Evolutionary conservation across 306 rosid genomes (phyloP), one percentile per base, ranked within the genome.

Genomic region (Quillaja saponaria): DNA sequence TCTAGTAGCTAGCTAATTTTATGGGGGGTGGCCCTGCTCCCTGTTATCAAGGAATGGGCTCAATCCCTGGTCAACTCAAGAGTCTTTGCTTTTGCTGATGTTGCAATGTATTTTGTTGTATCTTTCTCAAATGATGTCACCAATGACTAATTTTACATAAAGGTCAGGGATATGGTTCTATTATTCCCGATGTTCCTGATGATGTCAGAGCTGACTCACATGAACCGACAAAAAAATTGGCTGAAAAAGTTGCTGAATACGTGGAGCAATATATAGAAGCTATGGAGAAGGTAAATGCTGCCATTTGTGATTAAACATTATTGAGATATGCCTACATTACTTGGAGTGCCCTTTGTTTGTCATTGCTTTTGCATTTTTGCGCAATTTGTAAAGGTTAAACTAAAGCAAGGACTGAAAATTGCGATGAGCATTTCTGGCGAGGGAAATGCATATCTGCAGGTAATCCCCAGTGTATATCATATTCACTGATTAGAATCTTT

Each of bases 401-500:
- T 92, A 48, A 92, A 92, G 76, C 96, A 92, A 80, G 99, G 96
- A 13, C 71, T 92, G 70, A 92, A 81, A 84, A 60, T 70, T 53
- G 96, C 95, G 21, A 92, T 92, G 96, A 79, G 80, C 76, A 82
- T 92, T 68, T 88, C 99, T 5, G 72, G 82, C 5, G 95, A 92
- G 67, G 99, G 99, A 61, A 92, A 92, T 48, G 80, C 81, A 46
- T 92, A 89, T 81, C 75, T 92, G 68, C 96, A 92, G 86, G 98
- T 88, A 78, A 45, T 81, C 42, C 37, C 64, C 13, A 25, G 54
- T 16, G 60, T 17, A 59, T 70, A 44, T 64, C 58, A 28, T 15
- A 13, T 18, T 50, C 39, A n/a, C n/a, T n/a, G n/a, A n/a, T n/a
- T 55, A 37, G 21, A 47, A 15, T 61, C 3, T 20, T 58, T 46